Base-by-base conservation (phyloP, 371 early-diverging fungal genomes). In the Lichtheimia ornata region DNA sequence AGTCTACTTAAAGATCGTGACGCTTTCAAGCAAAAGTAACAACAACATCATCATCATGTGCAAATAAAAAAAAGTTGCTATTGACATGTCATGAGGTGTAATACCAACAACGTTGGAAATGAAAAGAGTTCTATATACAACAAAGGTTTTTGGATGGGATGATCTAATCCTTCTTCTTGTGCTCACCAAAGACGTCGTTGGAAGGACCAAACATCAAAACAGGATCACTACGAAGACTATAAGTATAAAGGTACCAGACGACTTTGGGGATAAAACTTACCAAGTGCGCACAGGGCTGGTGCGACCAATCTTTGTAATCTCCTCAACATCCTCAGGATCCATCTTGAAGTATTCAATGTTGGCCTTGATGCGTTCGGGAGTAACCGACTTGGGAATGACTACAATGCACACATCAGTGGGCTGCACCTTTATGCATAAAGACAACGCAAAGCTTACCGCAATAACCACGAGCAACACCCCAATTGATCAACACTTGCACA, bases 401-500 rank as follows among this genome's bases (percentile, higher is more conserved):
- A 41, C 20, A 50, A 18, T 4, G 18, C 40, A 18, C 15, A 35
- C 17, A 15, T 35, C 11, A 30, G 20, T 25, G 18, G 20, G 20
- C 5, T 14, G 30, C 17, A 7, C 14, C 17, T 40, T 2, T 53
- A 24, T 47, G 47, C 18, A 18, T 47, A 18, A 7, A 17, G 22
- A 22, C 47, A 47, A 22, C 47, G 5, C 17, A 47, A 47, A 9
- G 11, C 47, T 18, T 47, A 47, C 47, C 47, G 47, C 54, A 53
- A 35, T 78, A 70, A n/a, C 85, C 84, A 50, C 91, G 87, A 58
- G 90, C 79, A 43, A 90, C 63, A 30, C 82, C 85, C 94, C 94
- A 96, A 50, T 86, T 83, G 35, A 96, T 69, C 14, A 89, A 68
- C 24, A 93, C 82, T 68, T 92, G 92, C 15, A 90, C 89, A 35